These are phyloP conservation scores for Boletus reticuloceps DNA, from an alignment of 768 basidiomycete species.

Conservation along the genomic window DNA sequence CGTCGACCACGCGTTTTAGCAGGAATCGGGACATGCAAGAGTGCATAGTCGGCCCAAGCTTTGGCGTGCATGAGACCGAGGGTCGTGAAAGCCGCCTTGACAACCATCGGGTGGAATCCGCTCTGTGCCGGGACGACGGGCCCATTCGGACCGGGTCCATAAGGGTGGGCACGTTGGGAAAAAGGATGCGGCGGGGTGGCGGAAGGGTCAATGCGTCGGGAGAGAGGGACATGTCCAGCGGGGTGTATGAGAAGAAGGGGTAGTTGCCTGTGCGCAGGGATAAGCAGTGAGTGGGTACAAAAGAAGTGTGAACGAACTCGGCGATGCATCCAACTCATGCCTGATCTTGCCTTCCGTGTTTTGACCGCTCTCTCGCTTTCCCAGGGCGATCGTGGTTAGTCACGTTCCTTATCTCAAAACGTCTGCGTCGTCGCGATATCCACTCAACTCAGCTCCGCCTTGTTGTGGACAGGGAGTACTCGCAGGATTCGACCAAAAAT, in stretches of 20 bases:
- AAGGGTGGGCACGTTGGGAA: conserved; percentile 66
- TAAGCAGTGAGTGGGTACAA: not conserved
- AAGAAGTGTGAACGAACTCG: too few species aligned
- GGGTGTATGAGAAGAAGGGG: conserved; percentile 69
- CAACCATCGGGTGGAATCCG: conserved; percentile 67
- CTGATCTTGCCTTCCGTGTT: not conserved
- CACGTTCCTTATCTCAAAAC: not conserved
- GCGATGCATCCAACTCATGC: conserved; percentile 46
- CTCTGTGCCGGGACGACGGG: conserved; percentile 43
- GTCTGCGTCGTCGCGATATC: too few species aligned
- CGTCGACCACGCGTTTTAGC: conserved; percentile 74
- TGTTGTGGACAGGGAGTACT: conserved; percentile 67
- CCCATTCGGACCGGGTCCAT: conserved; percentile 34
- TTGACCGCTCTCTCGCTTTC: not conserved
- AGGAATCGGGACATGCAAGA: conserved; percentile 68
- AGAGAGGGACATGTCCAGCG: conserved; percentile 49
- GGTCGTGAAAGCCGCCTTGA: conserved; percentile 71
- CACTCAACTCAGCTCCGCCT: not conserved
- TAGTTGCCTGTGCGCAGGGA: conserved; percentile 47
- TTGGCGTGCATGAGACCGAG: conserved; percentile 65
- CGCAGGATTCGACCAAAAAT: conserved; percentile 92
- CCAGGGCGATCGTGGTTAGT: conserved; percentile 85
- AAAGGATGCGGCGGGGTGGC: conserved; percentile 70
- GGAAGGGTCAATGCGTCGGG: conserved; percentile 52
- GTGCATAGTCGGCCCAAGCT: conserved; percentile 76